These are phyloP conservation scores for Kwoniella mangroviensis DNA, from an alignment of 768 basidiomycete species.

Conservation along the genomic window DNA sequence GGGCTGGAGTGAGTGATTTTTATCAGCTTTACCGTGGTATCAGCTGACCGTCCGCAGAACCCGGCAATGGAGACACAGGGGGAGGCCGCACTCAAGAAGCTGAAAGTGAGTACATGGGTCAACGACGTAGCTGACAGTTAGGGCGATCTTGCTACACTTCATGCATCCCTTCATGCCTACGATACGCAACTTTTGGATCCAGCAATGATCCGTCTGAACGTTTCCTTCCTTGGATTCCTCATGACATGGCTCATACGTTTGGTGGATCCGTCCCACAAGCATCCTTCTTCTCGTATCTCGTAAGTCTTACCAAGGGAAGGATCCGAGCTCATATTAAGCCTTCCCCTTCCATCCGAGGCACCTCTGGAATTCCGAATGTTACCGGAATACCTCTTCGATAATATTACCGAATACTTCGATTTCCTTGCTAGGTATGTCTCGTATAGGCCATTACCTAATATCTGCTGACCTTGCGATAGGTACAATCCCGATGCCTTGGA, in stretches of 20 bases:
- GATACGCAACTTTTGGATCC: constrained; percentile 86
- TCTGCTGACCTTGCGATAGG: constrained; percentile 25
- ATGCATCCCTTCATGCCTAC: constrained; percentile 75
- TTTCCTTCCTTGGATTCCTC: constrained; percentile 84
- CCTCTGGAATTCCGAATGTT: constrained; percentile 82
- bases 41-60: constrained; percentile 56
- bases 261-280: constrained; percentile 77
- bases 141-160: constrained; percentile 72
- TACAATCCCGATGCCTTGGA: constrained; percentile 76
- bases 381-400: constrained; percentile 93
- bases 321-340: constrained; percentile 59
- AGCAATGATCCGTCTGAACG: constrained; percentile 75
- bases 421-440: constrained; percentile 75
- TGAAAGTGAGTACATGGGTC: constrained; percentile 65
- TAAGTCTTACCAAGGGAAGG: constrained; percentile 59
- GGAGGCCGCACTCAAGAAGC: constrained; percentile 74
- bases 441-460: background rate
- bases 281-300: constrained; percentile 73
- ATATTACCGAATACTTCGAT: constrained; percentile 84
- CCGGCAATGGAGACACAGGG: constrained; percentile 74
- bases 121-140: constrained; percentile 48
- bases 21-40: constrained; percentile 7
- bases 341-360: constrained; percentile 83
- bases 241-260: constrained; percentile 92
- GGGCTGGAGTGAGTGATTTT: constrained; percentile 72